Conservation (phyloP, 306 rosid genomes). For the Acmispon strigosus region DNA sequence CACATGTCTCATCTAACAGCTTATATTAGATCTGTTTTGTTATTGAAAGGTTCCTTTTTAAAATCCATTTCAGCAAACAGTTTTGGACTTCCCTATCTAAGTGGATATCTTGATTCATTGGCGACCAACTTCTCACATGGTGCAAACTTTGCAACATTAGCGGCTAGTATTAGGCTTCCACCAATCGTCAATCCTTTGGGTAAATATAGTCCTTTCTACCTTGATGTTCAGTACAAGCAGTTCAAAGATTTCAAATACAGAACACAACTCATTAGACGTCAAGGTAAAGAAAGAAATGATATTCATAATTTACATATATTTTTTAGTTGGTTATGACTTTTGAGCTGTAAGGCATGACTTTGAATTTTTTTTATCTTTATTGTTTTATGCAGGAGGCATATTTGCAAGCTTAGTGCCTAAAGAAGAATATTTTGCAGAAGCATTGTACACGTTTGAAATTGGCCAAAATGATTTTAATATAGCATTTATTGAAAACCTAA, state of each 20-base stretch:
- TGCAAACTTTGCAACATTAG: conserved; percentile 31
- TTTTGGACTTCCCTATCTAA: conserved; percentile 28
- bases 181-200: conserved; percentile 3
- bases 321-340: too few relatives aligned
- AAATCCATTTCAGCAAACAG: conserved; percentile 33
- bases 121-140: conserved; percentile 27
- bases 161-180: conserved; percentile 33
- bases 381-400: too few relatives aligned
- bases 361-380: too few relatives aligned
- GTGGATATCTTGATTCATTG: conserved; percentile 38
- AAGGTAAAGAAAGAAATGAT: not conserved
- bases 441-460: conserved; percentile 46
- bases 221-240: conserved; percentile 26
- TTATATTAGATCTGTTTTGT: too few relatives aligned
- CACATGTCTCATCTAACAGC: too few relatives aligned
- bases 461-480: conserved; percentile 39
- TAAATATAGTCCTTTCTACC: conserved; percentile 39
- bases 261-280: conserved; percentile 6
- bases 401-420: conserved; percentile 14
- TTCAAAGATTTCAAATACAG: conserved; percentile 21
- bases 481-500: not conserved
- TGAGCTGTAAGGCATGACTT: too few relatives aligned
- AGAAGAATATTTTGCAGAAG: conserved; percentile 21
- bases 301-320: too few relatives aligned
- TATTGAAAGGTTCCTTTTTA: too few relatives aligned